These are phyloP conservation scores for Colletotrichum agaves DNA, from an alignment of 2,329 filamentous ascomycete genomes.

Conservation along the genomic window DNA sequence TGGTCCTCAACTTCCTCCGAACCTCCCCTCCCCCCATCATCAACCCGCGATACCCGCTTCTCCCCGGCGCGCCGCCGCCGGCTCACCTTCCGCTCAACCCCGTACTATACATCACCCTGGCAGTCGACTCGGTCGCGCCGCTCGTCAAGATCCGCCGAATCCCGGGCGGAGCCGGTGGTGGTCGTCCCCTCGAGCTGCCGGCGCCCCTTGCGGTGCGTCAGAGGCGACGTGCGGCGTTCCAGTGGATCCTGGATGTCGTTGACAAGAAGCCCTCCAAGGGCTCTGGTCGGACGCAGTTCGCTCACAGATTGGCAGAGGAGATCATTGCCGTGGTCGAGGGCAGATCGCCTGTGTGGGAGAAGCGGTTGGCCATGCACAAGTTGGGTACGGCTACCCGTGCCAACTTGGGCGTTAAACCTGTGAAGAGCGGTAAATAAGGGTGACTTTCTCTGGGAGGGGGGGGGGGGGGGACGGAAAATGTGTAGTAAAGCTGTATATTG, in stretches of 20 bases:
- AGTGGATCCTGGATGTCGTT: conserved; percentile 90
- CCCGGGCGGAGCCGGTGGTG: conserved; percentile 86
- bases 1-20: conserved; percentile 85
- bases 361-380: conserved; percentile 82
- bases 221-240: conserved; percentile 80
- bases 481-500: conserved; percentile 37
- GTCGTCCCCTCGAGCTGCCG: conserved; percentile 84
- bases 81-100: conserved; percentile 88
- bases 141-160: conserved; percentile 82
- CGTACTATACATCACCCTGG: conserved; percentile 86
- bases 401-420: conserved; percentile 66
- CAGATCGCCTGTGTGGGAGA: conserved; percentile 85
- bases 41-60: conserved; percentile 75
- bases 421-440: conserved; percentile 48
- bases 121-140: conserved; percentile 92
- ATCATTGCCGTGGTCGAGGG: conserved; percentile 90
- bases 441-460: neutral
- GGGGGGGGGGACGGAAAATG: neutral
- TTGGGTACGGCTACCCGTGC: conserved; percentile 80
- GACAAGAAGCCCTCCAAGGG: conserved; percentile 79
- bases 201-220: conserved; percentile 80
- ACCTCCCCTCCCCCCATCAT: conserved; percentile 83
- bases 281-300: conserved; percentile 77
- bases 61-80: conserved; percentile 81
- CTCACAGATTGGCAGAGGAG: conserved; percentile 84